phyloP scores from a whole-genome alignment of 352 stramenopile species.

The Pilasporangium apinafurcum region DNA sequence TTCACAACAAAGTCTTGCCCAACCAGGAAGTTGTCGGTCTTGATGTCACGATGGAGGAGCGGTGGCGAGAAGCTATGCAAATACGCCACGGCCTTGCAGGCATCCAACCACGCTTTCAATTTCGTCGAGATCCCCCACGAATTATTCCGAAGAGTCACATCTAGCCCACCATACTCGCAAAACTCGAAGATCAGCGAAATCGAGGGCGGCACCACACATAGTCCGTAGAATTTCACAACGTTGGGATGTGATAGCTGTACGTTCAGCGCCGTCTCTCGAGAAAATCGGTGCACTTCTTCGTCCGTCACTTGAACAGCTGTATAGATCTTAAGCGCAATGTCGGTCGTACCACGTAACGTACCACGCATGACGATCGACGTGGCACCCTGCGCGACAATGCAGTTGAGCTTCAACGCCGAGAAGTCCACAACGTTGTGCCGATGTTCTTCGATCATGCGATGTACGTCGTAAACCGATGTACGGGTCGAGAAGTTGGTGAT shows the following conservation, averaged over 20 bases:
- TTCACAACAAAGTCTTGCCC: conserved; percentile 77
- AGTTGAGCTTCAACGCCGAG: conserved; percentile 59
- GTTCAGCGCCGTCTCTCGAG: conserved; percentile 72
- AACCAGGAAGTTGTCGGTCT: conserved; percentile 83
- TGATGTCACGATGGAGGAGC: conserved; percentile 79
- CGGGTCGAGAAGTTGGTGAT: conserved; percentile 86
- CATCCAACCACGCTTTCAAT: conserved; percentile 81
- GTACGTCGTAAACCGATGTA: conserved; percentile 84
- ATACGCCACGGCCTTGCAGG: conserved; percentile 73
- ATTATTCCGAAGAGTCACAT: conserved; percentile 43
- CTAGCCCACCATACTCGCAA: conserved; percentile 76
- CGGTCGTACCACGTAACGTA: conserved; percentile 33
- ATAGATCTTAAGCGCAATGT: conserved; percentile 85
- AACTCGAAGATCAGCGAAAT: conserved; percentile 87
- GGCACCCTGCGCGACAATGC: conserved; percentile 71
- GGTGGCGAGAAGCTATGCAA: conserved; percentile 80
- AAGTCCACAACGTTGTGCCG: conserved; percentile 81
- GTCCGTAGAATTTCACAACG: conserved; percentile 72
- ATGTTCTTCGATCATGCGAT: conserved; percentile 86
- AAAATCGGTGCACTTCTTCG: conserved; percentile 78
- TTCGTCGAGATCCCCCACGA: conserved; percentile 68
- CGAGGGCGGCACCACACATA: conserved; percentile 77
- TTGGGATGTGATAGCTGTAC: conserved; percentile 81
- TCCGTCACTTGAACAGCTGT: conserved; percentile 78
- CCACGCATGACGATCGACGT: conserved; percentile 84